phyloP scores from a whole-genome alignment of 805 yeast species.

The Starmerella stigmatis region DNA sequence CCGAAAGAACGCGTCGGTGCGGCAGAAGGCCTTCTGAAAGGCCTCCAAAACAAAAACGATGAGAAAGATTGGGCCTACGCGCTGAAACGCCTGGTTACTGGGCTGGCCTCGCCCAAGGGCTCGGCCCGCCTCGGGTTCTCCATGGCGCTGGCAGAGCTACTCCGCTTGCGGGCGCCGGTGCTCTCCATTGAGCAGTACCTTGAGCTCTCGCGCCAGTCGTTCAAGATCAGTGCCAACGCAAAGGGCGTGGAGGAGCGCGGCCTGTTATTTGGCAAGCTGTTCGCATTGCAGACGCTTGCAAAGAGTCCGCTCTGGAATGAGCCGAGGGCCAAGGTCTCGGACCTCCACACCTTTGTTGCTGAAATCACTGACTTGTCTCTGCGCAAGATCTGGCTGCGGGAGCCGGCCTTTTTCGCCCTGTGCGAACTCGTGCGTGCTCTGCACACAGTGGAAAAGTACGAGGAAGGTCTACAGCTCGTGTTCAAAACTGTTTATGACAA shows the following conservation, averaged over 20 bases:
- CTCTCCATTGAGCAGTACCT: constrained; percentile 36
- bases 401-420: constrained; percentile 64
- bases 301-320: constrained; percentile 38
- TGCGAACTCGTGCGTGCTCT: constrained; percentile 39
- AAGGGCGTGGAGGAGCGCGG: constrained; percentile 82
- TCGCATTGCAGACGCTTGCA: constrained; percentile 69
- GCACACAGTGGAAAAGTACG: constrained; percentile 3
- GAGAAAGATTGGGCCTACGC: constrained; percentile 73
- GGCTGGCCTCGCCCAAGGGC: constrained; percentile 71
- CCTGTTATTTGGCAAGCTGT: constrained; percentile 66
- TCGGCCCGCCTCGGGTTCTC: constrained; percentile 83
- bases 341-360: constrained; percentile 36
- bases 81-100: constrained; percentile 63
- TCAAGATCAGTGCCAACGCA: constrained; percentile 35
- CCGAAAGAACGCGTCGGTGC: constrained; percentile 62
- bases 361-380: constrained; percentile 48
- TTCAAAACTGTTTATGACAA: constrained; percentile 40
- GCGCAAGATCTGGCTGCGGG: constrained; percentile 75
- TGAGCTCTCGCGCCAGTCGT: constrained; percentile 31
- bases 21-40: constrained; percentile 55
- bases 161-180: constrained; percentile 25
- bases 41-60: constrained; percentile 35
- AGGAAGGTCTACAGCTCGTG: constrained; percentile 23
- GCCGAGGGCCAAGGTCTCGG: constrained; percentile 23
- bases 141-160: constrained; percentile 64